Percentiles rank a stretch among this genome's conserved stretches.
Evolutionary conservation across 2,329 filamentous ascomycete species (phyloP).

Genomic region (Xylariaceae sp.): DNA sequence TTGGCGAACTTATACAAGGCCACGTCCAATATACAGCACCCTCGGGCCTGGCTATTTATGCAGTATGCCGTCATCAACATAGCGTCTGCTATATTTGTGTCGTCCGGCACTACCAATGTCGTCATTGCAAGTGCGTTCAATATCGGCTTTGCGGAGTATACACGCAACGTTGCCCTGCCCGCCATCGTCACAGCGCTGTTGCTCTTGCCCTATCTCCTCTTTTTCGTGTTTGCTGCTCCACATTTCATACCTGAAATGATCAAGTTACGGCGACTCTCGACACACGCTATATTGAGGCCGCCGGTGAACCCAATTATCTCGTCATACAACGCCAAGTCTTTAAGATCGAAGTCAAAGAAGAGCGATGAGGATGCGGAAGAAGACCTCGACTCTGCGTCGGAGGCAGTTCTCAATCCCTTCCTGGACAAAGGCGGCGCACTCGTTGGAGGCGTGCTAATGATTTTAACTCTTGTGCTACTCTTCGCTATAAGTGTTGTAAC

Average conservation of each 20-base stretch:
- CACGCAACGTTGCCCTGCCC: not conserved
- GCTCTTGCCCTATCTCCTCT: not conserved
- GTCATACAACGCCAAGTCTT: not conserved
- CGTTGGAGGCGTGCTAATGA: not conserved
- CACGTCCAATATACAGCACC: not conserved
- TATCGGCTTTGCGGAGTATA: constrained; percentile 1
- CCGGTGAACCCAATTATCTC: not conserved
- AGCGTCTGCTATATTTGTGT: constrained; percentile 1
- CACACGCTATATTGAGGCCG: not conserved
- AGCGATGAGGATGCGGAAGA: too few relatives aligned
- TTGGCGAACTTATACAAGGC: not conserved
- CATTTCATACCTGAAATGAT: not conserved
- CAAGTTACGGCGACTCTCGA: not conserved
- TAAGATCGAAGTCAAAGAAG: too few relatives aligned
- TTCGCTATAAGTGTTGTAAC: not conserved
- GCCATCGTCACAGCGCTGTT: not conserved
- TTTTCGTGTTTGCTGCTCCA: not conserved
- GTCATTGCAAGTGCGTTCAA: constrained; percentile 1
- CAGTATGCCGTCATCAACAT: constrained; percentile 1
- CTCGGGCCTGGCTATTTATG: not conserved
- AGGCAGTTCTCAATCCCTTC: not conserved
- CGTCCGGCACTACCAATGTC: constrained; percentile 1
- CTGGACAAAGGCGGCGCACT: constrained; percentile 1
- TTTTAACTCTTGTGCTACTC: not conserved
- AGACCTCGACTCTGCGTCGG: too few relatives aligned